Evolutionary conservation across 139 green algal species (phyloP), one percentile per base, ranked within the genome.

Genomic region (Chlorella ohadii): DNA sequence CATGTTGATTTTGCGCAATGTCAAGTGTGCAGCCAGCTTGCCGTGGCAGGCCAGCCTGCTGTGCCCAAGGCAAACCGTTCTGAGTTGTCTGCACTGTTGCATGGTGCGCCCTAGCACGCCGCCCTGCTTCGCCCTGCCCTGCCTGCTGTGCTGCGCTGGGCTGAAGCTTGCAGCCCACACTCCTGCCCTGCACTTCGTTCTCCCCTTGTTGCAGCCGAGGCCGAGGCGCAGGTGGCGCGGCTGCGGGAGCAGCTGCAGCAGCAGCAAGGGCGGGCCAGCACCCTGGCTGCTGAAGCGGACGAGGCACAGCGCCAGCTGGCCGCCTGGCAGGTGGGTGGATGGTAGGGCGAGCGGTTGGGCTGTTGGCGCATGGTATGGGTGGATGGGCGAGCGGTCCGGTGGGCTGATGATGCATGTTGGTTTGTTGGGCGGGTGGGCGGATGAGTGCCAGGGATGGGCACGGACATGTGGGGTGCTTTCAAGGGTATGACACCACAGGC

Each of bases 231-330:
- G 39, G 72, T n/a, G n/a, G 33, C 72, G 6, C 51, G 55, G 31
- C 72, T 79, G 44, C 44, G 28, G n/a, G 22, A 79, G 72, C 47
- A 79, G 72, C 72, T 79, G 72, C 27, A 44, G 47, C 47, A 79
- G 47, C 72, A 79, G 12, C 6, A 79, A 47, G 47, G 28, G 47
- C 23, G 12, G 3, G 72, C 72, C 11, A 34, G 23, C 2, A 20
- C 19, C 9, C 6, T 34, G 17, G 72, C 20, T 0, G 33, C 72
- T 0, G 9, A 23, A 0, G 22, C 1, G 39, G 4, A 27, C 0
- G 72, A 79, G 72, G 72, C 72, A 6, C 72, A 79, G 72, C n/a
- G 38, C 31, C 72, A 79, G 72, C 72, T 79, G 72, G 72, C 72
- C 1, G 72, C 72, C 16, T 79, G 72, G 72, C 72, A 79, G 72